Evolutionary conservation across 1,284 basidiomycete species (phyloP).

Genomic region (Ceratobasidium sp.): DNA sequence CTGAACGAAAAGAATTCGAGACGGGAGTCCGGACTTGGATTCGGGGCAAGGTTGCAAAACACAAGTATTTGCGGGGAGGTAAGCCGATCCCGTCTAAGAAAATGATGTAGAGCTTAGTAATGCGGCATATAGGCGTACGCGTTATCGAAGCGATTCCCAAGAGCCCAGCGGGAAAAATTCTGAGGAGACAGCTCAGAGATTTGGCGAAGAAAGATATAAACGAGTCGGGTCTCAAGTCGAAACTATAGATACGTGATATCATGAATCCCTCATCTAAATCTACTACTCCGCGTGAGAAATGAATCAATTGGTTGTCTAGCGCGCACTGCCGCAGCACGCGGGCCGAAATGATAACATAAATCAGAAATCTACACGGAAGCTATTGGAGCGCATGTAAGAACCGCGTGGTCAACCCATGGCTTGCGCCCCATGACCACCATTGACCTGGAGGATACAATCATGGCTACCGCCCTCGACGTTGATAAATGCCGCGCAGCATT

Average conservation of each 20-base stretch:
- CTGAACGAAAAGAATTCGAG: constrained; percentile 56
- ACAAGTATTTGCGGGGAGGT: constrained; percentile 73
- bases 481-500: constrained; percentile 65
- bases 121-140: constrained; percentile 57
- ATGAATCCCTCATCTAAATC: background rate
- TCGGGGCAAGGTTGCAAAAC: constrained; percentile 66
- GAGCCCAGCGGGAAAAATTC: constrained; percentile 78
- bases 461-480: constrained; percentile 59
- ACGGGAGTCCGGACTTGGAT: constrained; percentile 71
- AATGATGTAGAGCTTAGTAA: background rate
- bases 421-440: background rate
- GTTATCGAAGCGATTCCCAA: constrained; percentile 72
- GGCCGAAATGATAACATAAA: background rate
- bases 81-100: background rate
- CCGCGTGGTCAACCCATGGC: background rate
- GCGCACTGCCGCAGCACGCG: background rate
- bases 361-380: background rate
- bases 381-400: constrained; percentile 5
- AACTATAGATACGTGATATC: constrained; percentile 29
- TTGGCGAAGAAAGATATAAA: constrained; percentile 63
- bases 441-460: background rate
- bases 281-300: background rate
- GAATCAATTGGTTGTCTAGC: too few species aligned
- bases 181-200: constrained; percentile 71
- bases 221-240: constrained; percentile 14